A percentile compares a stretch with the other conserved stretches of the same genome.
Evolutionary conservation across 1,284 basidiomycete species (phyloP).

Genomic region (Ustilago esculenta): DNA sequence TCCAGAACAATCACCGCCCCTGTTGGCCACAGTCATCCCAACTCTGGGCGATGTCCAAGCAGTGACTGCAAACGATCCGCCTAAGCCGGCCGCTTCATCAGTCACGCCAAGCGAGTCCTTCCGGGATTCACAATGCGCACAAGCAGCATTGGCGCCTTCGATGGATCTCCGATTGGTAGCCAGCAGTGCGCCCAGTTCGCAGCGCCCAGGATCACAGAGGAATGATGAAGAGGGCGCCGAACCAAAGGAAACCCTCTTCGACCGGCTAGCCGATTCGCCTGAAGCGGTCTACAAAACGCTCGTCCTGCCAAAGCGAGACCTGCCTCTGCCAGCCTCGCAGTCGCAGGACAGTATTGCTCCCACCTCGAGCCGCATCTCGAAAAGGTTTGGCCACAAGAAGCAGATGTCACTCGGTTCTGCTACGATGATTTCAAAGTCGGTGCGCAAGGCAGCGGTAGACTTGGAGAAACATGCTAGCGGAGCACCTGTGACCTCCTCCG

Average conservation of each 20-base stretch:
- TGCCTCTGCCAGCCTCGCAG: conserved; percentile 22
- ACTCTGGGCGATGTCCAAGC: background rate
- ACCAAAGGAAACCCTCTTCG: conserved; percentile 13
- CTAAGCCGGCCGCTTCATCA: background rate
- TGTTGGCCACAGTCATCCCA: background rate
- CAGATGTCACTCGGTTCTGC: conserved; percentile 30
- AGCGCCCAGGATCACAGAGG: background rate
- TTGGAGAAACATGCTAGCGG: conserved; percentile 22
- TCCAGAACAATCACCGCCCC: conserved; percentile 3
- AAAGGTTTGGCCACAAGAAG: conserved; percentile 23
- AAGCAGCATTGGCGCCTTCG: too few relatives aligned
- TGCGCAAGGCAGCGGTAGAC: conserved; percentile 19
- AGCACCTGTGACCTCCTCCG: conserved; percentile 5
- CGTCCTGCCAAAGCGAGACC: conserved; percentile 1
- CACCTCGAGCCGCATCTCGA: background rate
- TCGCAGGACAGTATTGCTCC: conserved; percentile 19
- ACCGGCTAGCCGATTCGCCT: conserved; percentile 34
- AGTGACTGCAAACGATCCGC: background rate
- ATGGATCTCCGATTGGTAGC: too few relatives aligned
- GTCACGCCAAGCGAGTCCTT: background rate
- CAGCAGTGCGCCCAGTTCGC: background rate
- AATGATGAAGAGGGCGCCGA: background rate
- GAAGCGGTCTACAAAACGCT: conserved; percentile 34
- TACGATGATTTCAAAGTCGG: conserved; percentile 26
- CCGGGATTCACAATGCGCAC: too few relatives aligned